Evolutionary conservation across 805 yeast species (phyloP).

Genomic region (Wilhelminamyces savonicus): DNA sequence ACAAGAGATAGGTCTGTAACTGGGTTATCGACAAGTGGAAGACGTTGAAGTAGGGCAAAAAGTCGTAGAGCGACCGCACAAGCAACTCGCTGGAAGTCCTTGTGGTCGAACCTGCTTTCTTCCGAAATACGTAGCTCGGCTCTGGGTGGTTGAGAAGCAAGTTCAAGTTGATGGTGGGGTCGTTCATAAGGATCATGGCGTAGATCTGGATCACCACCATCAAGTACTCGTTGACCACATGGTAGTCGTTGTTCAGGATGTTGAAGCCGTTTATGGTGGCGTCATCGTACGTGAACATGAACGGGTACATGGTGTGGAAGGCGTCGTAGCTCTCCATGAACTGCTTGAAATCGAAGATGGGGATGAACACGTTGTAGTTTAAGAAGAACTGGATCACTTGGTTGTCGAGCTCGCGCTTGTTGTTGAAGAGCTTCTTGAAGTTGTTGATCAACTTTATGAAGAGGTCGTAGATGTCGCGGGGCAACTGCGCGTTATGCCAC

Average conservation of each 20-base stretch:
- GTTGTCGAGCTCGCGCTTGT: constrained; percentile 38
- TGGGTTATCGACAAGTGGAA: constrained; percentile 41
- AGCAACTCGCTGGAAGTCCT: constrained; percentile 5
- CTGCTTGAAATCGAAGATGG: constrained; percentile 47
- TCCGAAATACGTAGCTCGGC: constrained; percentile 19
- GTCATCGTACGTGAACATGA: constrained; percentile 41
- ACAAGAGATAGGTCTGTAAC: constrained; percentile 44
- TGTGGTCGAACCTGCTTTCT: constrained; percentile 6
- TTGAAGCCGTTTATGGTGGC: constrained; percentile 44
- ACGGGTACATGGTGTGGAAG: constrained; percentile 42
- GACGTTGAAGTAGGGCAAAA: constrained; percentile 42
- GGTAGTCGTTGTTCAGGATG: constrained; percentile 34
- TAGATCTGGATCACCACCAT: constrained; percentile 43
- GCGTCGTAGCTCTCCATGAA: constrained; percentile 48
- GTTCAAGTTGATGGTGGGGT: constrained; percentile 39
- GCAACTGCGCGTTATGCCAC: constrained; percentile 15
- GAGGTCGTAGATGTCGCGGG: constrained; percentile 36
- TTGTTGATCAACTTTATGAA: constrained; percentile 39
- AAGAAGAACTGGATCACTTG: constrained; percentile 44
- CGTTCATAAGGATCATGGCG: constrained; percentile 47
- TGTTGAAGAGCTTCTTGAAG: constrained; percentile 32
- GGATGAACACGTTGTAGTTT: constrained; percentile 48
- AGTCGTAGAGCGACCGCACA: constrained; percentile 36
- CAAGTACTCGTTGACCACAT: constrained; percentile 35
- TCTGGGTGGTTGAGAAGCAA: constrained; percentile 30